Evolutionary conservation across 2,329 filamentous ascomycete species (phyloP), one percentile per base, ranked within the genome.

Genomic region (Fusarium sp.): DNA sequence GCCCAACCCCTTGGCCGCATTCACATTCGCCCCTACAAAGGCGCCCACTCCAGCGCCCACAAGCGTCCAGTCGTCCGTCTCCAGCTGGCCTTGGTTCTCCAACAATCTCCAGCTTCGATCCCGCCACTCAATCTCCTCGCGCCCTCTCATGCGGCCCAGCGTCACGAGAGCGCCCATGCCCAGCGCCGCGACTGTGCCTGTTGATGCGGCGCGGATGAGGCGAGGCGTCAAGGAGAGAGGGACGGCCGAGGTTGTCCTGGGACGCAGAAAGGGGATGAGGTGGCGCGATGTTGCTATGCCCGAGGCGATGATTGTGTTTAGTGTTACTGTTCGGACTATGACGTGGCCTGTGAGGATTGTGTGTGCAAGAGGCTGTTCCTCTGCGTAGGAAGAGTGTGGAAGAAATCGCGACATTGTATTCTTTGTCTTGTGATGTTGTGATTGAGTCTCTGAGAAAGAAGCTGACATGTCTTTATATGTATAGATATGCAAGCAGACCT

Each of bases 31-130:
- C 6, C 73, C 76, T 8, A 74, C 69, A 4, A 61, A 74, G 70
- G 54, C 78, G 63, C 67, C 74, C 2, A 69, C 68, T 1, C 68
- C 73, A 63, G 79, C 79, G 1, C 79, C 82, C 0, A 70, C 75
- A 15, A 80, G 76, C 17, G 79, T 82, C 78, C 80, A 86, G 66
- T 84, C 83, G 68, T 88, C 86, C 44, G 78, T 79, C 64, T 83
- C 78, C 1, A 83, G 68, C 76, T 90, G 86, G 0, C 83, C 80
- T 36, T 73, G 70, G 61, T 84, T 88, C 73, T 83, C 83, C 38
- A 87, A 65, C 45, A 90, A 68, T 27, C 87, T 76, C 85, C 86
- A 89, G 52, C 81, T 80, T 15, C 87, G 78, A 69, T 89, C 86
- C 67, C 82, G 74, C 86, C 86, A 89, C 72, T 89, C 86, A 29